Percentiles rank a stretch among this genome's conserved stretches.
Conservation (phyloP, 306 rosid species). For the Echinosophora koreensis region DNA sequence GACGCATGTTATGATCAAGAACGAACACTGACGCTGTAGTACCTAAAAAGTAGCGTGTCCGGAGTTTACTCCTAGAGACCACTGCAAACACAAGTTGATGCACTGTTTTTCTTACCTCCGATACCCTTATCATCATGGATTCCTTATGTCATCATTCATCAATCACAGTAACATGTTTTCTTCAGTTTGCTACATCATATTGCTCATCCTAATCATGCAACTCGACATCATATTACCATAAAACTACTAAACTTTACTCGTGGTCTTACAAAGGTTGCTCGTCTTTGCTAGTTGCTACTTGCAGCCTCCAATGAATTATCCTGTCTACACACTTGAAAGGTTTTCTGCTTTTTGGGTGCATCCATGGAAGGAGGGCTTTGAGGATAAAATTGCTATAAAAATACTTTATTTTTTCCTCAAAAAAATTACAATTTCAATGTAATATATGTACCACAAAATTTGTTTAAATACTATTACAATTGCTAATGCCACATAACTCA, state of each 20-base stretch:
- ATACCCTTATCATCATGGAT: neutral
- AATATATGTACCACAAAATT: constrained; percentile 54
- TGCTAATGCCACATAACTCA: constrained; percentile 49
- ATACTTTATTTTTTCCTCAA: constrained; percentile 48
- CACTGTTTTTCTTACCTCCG: neutral
- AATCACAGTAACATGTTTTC: neutral
- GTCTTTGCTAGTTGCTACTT: neutral
- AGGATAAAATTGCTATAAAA: constrained; percentile 4
- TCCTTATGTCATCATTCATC: neutral
- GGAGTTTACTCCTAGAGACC: no score
- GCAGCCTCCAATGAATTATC: neutral
- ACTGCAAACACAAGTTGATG: neutral
- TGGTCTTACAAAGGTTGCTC: neutral
- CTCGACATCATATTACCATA: neutral
- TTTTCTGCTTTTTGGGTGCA: neutral
- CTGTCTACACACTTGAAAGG: neutral
- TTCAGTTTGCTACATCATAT: neutral
- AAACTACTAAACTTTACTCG: neutral
- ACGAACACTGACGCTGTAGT: neutral
- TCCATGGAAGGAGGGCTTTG: neutral
- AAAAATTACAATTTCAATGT: constrained; percentile 58
- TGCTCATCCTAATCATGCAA: neutral
- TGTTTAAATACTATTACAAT: constrained; percentile 52
- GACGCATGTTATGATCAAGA: neutral
- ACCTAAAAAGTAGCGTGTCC: neutral